Conservation (phyloP, 1,284 basidiomycete species). For the Heliocybe sulcata region DNA sequence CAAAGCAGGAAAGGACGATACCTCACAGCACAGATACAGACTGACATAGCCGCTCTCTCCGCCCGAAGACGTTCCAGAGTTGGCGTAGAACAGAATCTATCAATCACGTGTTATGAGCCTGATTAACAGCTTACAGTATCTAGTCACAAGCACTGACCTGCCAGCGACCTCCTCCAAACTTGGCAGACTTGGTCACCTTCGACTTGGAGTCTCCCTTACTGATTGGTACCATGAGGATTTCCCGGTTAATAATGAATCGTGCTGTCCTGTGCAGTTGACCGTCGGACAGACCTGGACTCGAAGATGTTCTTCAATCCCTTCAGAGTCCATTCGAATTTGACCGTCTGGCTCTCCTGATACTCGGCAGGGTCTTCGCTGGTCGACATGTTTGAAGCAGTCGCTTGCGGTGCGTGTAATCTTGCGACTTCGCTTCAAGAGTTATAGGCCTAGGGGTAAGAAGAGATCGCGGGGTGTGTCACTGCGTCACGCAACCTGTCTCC, state of each 20-base stretch:
- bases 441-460: no score
- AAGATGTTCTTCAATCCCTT: conserved; percentile 63
- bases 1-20: conserved; percentile 22
- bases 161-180: conserved; percentile 66
- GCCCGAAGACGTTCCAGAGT: conserved; percentile 53
- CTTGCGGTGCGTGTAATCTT: no score
- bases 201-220: conserved; percentile 65
- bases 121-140: background rate
- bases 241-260: background rate
- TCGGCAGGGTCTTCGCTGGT: conserved; percentile 19
- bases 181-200: conserved; percentile 59
- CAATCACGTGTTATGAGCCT: background rate
- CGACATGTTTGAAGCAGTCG: background rate
- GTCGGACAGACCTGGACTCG: conserved; percentile 49
- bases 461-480: no score
- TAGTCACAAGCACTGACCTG: conserved; percentile 33
- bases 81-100: conserved; percentile 76
- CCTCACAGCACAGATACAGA: conserved; percentile 77
- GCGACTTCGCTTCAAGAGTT: no score
- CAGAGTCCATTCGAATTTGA: conserved; percentile 73
- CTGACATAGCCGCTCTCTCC: conserved; percentile 50
- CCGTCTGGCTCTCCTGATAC: conserved; percentile 49
- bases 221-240: background rate
- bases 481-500: no score
- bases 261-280: background rate